Base-by-base conservation (phyloP, 495 filamentous ascomycete genomes). In the Aspergillus coremiiformis region DNA sequence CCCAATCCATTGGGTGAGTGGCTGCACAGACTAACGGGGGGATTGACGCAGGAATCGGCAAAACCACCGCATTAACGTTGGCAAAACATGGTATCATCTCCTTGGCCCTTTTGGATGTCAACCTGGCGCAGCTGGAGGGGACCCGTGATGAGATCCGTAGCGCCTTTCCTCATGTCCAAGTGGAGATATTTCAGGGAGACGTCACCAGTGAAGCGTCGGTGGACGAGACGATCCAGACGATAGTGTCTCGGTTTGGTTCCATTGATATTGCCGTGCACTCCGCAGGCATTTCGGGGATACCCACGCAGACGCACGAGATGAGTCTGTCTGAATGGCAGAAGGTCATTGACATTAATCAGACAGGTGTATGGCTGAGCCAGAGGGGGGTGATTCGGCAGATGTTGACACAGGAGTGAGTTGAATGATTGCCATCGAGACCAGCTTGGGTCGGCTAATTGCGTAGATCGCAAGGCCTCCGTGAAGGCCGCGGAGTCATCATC, bases 211-310 rank as follows among this genome's bases (percentile, higher is more conserved):
- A 68, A 51, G 42, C 24, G 15, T 58, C 59, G 3, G 61, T 66
- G 22, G 37, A 57, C 0, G 32, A 33, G 4, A 59, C 63, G 6
- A 45, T 66, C 3, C 43, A 48, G 9, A 53, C 57, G 29, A 54
- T 52, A 0, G 58, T 47, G 3, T 39, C 59, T 1, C 53, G 64
- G 4, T 74, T 66, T 9, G 68, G 73, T 14, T 59, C 75, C 21
- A 68, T 83, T 15, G 79, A 83, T 45, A 76, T 81, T 19, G 53
- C 79, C 0, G 64, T 82, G 26, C 75, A 78, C 52, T 75, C 76
- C 19, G 71, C 71, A 11, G 79, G 71, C 0, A 58, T 67, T 1
- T 41, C 45, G 30, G 61, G 64, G 7, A 45, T 24, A 0, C 44
- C 65, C 0, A 52, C 51, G 0, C 47, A 59, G 0, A 72, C 73